These are phyloP conservation scores for Coemansia asiatica DNA, from an alignment of 192 early-diverging fungal species.

Conservation along the genomic window DNA sequence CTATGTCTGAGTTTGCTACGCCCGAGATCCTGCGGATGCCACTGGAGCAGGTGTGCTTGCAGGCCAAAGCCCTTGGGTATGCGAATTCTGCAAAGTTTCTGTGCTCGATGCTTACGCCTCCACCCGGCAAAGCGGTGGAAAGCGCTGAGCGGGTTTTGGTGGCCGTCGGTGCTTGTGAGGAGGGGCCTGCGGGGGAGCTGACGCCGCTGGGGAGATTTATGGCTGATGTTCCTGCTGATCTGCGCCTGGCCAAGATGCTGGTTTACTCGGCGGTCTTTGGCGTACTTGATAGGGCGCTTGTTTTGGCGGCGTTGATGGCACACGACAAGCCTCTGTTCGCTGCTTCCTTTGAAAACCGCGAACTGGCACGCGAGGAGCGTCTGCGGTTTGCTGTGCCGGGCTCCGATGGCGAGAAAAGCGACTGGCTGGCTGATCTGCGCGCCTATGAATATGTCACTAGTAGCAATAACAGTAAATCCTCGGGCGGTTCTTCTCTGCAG, in stretches of 20 bases:
- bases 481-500: neutral
- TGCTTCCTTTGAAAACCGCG: constrained; percentile 24
- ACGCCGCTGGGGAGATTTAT: constrained; percentile 71
- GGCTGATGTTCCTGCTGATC: constrained; percentile 71
- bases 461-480: neutral
- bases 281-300: constrained; percentile 70
- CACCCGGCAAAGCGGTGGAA: constrained; percentile 58
- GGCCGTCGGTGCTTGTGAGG: constrained; percentile 61
- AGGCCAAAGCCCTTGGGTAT: constrained; percentile 67
- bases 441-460: constrained; percentile 55
- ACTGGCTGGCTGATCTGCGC: constrained; percentile 65
- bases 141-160: constrained; percentile 61
- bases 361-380: constrained; percentile 21
- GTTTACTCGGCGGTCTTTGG: constrained; percentile 72
- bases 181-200: constrained; percentile 54
- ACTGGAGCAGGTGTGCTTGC: constrained; percentile 80
- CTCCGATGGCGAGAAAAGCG: constrained; percentile 50
- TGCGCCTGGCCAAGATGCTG: constrained; percentile 77
- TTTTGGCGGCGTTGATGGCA: constrained; percentile 65
- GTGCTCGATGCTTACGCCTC: constrained; percentile 65
- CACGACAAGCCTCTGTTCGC: constrained; percentile 24
- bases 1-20: constrained; percentile 62
- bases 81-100: constrained; percentile 60
- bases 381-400: constrained; percentile 35
- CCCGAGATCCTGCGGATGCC: constrained; percentile 82